Conservation (phyloP, 176 grass and related monocot genomes). For the Phoenix roebelenii region DNA sequence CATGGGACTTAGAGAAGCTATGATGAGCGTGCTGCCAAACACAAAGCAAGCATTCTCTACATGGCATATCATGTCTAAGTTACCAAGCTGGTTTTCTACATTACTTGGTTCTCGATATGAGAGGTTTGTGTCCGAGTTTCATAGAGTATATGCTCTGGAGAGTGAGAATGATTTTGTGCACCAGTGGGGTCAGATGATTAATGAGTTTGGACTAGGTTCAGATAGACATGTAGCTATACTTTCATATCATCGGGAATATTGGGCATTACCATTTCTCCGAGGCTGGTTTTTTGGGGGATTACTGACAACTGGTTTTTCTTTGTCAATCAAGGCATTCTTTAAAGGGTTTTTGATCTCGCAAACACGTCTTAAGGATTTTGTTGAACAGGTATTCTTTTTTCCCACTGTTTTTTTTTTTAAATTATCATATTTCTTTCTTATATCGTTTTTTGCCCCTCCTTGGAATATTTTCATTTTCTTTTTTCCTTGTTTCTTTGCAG, state of each 20-base stretch:
- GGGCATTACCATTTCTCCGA: constrained; percentile 40
- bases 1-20: constrained; percentile 36
- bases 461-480: not conserved
- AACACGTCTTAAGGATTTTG: constrained; percentile 39
- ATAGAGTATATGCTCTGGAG: constrained; percentile 26
- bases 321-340: constrained; percentile 31
- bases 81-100: constrained; percentile 35
- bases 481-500: constrained; percentile 17
- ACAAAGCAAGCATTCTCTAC: constrained; percentile 40
- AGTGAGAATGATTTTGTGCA: constrained; percentile 34
- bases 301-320: constrained; percentile 7
- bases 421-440: not conserved
- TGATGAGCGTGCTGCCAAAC: constrained; percentile 30
- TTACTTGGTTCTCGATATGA: constrained; percentile 30
- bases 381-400: constrained; percentile 32
- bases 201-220: constrained; percentile 27
- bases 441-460: not conserved
- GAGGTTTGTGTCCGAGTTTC: constrained; percentile 29
- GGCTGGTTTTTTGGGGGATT: constrained; percentile 47
- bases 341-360: constrained; percentile 34
- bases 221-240: constrained; percentile 36
- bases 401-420: not conserved
- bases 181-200: constrained; percentile 37
- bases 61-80: constrained; percentile 36
- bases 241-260: constrained; percentile 30